Percentiles rank a stretch among this genome's conserved stretches.
phyloP scores from a whole-genome alignment of 345 rosid species.

The Raphanus sativus region DNA sequence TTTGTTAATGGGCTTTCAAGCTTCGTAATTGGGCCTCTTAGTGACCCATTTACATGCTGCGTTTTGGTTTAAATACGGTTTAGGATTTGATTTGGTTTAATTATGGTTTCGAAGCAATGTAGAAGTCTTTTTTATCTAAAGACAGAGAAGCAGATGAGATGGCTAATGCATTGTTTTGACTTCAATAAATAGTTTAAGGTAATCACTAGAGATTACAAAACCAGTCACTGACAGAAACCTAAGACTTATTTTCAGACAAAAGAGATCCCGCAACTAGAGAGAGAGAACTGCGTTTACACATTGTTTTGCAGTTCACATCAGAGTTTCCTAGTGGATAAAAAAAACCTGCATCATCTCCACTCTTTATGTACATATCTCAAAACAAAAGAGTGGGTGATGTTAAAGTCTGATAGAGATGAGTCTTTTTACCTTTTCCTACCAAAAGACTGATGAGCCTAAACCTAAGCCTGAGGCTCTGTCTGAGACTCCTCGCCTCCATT shows the following conservation, averaged over 20 bases:
- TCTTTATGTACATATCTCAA: slow-evolving; percentile 32
- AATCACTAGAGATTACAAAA: background rate
- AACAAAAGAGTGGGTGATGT: slow-evolving; percentile 30
- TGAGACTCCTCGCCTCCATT: background rate
- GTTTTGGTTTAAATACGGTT: background rate
- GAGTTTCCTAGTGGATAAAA: background rate
- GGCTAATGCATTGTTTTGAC: slow-evolving; percentile 8
- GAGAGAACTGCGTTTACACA: slow-evolving; percentile 34
- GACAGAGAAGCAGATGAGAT: slow-evolving; percentile 3
- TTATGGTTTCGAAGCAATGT: too few species aligned
- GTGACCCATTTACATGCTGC: background rate
- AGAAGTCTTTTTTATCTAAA: too few species aligned
- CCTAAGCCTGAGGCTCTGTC: background rate
- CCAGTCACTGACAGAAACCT: slow-evolving; percentile 9
- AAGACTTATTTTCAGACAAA: slow-evolving; percentile 19
- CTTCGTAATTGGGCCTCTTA: background rate
- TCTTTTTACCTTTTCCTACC: slow-evolving; percentile 1
- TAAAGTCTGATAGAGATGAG: background rate
- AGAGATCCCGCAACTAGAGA: slow-evolving; percentile 5
- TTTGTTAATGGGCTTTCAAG: slow-evolving; percentile 5
- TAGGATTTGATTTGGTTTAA: too few species aligned
- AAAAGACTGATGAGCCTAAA: background rate
- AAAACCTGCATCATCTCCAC: slow-evolving; percentile 14
- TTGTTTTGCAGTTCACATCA: slow-evolving; percentile 32
- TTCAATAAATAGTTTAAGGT: slow-evolving; percentile 13